Evolutionary conservation across 306 rosid species (phyloP).

Genomic region (Rubus parviflorus): DNA sequence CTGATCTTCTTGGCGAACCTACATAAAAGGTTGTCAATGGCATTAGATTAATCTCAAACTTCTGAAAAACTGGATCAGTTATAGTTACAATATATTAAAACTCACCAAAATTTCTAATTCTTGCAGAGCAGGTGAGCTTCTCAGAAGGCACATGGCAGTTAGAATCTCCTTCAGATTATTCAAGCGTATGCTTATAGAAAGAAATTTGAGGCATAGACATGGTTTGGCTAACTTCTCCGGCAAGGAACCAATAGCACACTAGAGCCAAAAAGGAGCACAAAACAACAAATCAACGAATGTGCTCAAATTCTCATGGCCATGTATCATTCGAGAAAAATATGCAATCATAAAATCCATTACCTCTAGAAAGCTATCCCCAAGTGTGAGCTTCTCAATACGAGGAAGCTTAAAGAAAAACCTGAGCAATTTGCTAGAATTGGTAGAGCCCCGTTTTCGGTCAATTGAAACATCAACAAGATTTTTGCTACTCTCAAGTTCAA

Average conservation of each 20-base stretch:
- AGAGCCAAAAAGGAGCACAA: conserved; percentile 18
- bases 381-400: conserved; percentile 41
- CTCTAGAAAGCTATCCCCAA: conserved; percentile 50
- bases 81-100: background rate
- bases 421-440: conserved; percentile 41
- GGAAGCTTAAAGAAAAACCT: conserved; percentile 46
- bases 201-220: conserved; percentile 43
- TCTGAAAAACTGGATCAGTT: background rate
- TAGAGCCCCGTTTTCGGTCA: conserved; percentile 25
- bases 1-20: conserved; percentile 44
- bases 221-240: conserved; percentile 38
- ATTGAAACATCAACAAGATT: background rate
- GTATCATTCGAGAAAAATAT: background rate
- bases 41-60: background rate
- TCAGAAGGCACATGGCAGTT: conserved; percentile 48
- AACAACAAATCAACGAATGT: background rate
- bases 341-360: conserved; percentile 19
- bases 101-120: conserved; percentile 53
- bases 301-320: background rate
- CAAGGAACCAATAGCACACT: conserved; percentile 46
- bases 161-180: conserved; percentile 46
- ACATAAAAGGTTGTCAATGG: background rate
- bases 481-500: background rate
- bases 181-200: conserved; percentile 53
- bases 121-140: conserved; percentile 54